Evolutionary conservation across 31 red algal species (phyloP), one percentile per base, ranked within the genome.

Genomic region (Endocladia muricata): DNA sequence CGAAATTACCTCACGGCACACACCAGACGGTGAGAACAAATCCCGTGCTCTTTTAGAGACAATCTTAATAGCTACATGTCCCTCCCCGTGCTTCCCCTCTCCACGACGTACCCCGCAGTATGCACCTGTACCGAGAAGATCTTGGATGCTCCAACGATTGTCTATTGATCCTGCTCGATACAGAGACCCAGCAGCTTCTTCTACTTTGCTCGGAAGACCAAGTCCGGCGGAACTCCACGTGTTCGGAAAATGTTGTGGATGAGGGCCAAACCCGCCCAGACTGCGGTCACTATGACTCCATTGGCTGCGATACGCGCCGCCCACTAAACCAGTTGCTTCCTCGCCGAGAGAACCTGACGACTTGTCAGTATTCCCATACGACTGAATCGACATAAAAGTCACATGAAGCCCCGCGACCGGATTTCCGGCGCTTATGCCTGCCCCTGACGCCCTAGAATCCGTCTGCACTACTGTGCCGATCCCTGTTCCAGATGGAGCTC

Each of bases 1-100:
- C 25, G 88, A 81, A 8, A 84, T 60, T 38, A 83, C 79, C 65
- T 91, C 88, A 15, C 88, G 59, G 55, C 88, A 91, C 19, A 70
- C 74, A 2, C 88, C 88, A 22, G 39, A 51, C 43, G 55, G 42
- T 35, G 60, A 55, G 54, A 76, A 91, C 41, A 91, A 74, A 38
- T 91, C 88, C 4, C 55, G 79, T 15, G 73, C 88, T 30, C 80
- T 41, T 60, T 91, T 91, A 55, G 59, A 43, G 3, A 91, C 80
- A 65, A 91, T 79, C 41, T 91, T 91, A 42, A 91, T 73, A 36
- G 78, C 88, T 36, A 77, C 88, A 6, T 30, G 30, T 31, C 22
- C 66, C 32, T 52, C 34, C 5, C 44, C 47, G n/a, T 78, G 37
- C 37, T 51, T 60, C 8, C 63, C 47, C 54, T 83, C 72, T 8